Evolutionary conservation across 495 filamentous ascomycete genomes (phyloP), one percentile per base, ranked within the genome.

Genomic region (Lasiosphaeria miniovina): DNA sequence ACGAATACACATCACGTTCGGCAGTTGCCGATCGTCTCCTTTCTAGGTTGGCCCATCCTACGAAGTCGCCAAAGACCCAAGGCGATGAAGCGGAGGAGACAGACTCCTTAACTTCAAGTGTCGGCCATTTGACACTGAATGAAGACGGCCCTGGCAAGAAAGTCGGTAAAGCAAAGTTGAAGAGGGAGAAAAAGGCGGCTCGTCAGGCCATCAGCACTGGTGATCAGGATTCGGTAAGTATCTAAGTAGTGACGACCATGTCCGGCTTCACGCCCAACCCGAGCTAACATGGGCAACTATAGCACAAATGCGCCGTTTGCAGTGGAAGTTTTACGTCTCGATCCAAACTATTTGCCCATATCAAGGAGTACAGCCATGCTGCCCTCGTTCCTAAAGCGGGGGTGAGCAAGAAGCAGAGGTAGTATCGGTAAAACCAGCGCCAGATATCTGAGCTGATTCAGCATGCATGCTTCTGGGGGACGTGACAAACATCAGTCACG

Each of bases 151-250:
- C 67, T 12, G 61, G 58, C 40, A 78, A 72, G 57, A 91, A 88
- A 63, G 43, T 90, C 3, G 93, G 94, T 32, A 96, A 93, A 71
- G 94, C 94, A 8, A 96, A 93, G 69, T 82, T 88, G 60, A 96
- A 90, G 69, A 83, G 90, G 48, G 88, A 90, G 45, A 96, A 91
- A 71, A 90, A 85, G 66, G 88, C 88, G 15, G 88, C 89, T 34
- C 81, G 84, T 38, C 73, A 82, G 57, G 79, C 83, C 17, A 70
- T 72, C 15, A 72, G 69, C 15, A 61, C 74, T 3, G 63, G 72
- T 34, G 72, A 74, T 45, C 64, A 69, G 10, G 68, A 69, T 50
- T 55, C 65, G 45, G 78, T 79, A 68, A 66, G 71, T 68, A 3
- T 52, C 9, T 14, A 5, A 11, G 15, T 46, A 14, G 8, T 46